These are phyloP conservation scores for Entomortierella lignicola DNA, from an alignment of 192 early-diverging fungal species.

Conservation along the genomic window DNA sequence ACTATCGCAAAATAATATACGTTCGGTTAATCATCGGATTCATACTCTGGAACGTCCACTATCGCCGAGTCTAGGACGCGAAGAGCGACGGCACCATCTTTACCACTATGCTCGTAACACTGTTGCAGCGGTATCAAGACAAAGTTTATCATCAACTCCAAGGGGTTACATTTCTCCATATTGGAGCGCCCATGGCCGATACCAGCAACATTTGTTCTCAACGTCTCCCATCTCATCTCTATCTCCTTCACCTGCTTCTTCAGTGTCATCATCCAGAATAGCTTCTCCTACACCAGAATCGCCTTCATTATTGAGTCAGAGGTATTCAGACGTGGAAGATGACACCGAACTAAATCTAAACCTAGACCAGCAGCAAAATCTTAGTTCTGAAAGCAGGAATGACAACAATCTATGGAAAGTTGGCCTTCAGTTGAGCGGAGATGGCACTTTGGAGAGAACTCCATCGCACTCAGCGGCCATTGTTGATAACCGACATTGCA, in stretches of 20 bases:
- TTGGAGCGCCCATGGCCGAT: conserved; percentile 9
- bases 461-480: neutral
- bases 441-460: neutral
- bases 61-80: neutral
- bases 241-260: conserved; percentile 16
- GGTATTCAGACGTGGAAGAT: neutral
- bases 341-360: neutral
- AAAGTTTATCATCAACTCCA: conserved; percentile 8
- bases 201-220: neutral
- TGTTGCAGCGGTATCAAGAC: neutral
- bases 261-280: conserved; percentile 17
- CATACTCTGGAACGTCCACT: neutral
- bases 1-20: neutral
- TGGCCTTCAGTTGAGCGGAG: neutral
- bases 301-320: neutral
- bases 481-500: neutral
- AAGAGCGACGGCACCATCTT: conserved; percentile 7
- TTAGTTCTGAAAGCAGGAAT: neutral
- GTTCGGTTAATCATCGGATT: neutral
- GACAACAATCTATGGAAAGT: neutral
- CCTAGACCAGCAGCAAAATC: neutral
- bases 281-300: conserved; percentile 8
- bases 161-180: conserved; percentile 14
- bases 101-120: too few species aligned
- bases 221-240: conserved; percentile 6